These are phyloP conservation scores for Agrostemma githago DNA, from an alignment of 148 eudicot species.

Conservation along the genomic window DNA sequence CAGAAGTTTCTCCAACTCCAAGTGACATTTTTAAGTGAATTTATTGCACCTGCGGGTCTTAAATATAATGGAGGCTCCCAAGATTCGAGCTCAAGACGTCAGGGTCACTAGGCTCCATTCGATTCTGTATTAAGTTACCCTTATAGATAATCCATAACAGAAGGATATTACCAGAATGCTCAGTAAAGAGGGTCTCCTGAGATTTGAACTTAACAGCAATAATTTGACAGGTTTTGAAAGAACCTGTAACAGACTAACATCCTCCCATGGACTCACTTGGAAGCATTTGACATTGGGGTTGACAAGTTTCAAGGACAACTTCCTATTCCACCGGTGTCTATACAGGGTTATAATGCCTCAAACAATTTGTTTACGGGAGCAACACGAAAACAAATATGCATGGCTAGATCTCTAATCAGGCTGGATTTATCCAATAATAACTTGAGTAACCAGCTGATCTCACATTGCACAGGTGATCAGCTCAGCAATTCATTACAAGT, in stretches of 20 bases:
- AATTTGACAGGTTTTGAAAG: conserved; percentile 25
- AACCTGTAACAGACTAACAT: neutral
- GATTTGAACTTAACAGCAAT: neutral
- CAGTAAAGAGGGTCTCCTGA: neutral
- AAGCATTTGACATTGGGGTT: neutral
- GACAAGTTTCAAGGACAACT: conserved; percentile 23
- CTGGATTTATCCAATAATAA: conserved; percentile 30
- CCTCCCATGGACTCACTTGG: conserved; percentile 9
- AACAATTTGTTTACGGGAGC: conserved; percentile 19
- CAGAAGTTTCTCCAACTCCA: neutral
- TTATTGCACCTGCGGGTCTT: neutral
- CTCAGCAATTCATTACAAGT: conserved; percentile 14
- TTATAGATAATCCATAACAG: neutral
- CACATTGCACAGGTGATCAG: conserved; percentile 20
- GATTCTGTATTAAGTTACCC: no score
- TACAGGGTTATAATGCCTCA: neutral
- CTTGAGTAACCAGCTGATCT: conserved; percentile 22
- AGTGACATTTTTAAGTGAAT: neutral
- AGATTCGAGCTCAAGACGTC: no score
- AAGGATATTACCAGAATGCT: neutral
- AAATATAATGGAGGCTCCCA: no score
- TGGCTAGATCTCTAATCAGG: neutral
- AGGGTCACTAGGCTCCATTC: no score
- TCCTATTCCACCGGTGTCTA: conserved; percentile 25
- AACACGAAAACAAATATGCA: conserved; percentile 17